Evolutionary conservation across 202 grass and related monocot genomes (phyloP).

Genomic region (Schoenoplectus tabernaemontani): DNA sequence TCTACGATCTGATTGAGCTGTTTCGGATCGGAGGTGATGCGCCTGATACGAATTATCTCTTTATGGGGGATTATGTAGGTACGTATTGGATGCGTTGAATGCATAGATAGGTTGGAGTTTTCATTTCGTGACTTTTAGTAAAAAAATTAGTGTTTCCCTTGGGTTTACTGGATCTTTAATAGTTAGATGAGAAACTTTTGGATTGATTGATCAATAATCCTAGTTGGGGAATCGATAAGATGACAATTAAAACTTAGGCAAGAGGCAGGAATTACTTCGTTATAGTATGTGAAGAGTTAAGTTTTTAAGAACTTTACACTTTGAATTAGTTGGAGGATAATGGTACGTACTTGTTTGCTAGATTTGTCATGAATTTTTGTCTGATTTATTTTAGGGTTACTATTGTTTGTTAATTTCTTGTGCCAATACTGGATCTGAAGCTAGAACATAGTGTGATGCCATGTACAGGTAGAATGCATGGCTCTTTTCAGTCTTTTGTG

Average conservation of each 20-base stretch:
- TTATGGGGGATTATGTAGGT: constrained; percentile 97
- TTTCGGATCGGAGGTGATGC: constrained; percentile 86
- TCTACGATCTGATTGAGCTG: constrained; percentile 94
- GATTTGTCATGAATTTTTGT: not conserved
- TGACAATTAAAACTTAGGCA: not conserved
- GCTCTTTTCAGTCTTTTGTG: not conserved
- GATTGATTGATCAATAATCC: not conserved
- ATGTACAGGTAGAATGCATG: not conserved
- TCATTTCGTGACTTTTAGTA: not conserved
- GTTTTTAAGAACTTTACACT: not conserved
- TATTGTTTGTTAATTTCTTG: not conserved
- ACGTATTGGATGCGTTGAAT: constrained; percentile 2
- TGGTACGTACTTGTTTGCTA: not conserved
- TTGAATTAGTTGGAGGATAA: not conserved
- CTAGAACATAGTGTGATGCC: not conserved
- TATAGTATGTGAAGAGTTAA: not conserved
- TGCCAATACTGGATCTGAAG: not conserved
- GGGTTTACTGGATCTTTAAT: not conserved
- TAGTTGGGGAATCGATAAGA: not conserved
- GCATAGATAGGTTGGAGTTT: not conserved
- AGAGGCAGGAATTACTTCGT: not conserved
- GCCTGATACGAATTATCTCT: constrained; percentile 90
- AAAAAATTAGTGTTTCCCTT: not conserved
- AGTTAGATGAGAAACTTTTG: not conserved
- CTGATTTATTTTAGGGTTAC: not conserved